Base-by-base conservation (phyloP, 768 basidiomycete species). In the Strobilomyces dryophilus region DNA sequence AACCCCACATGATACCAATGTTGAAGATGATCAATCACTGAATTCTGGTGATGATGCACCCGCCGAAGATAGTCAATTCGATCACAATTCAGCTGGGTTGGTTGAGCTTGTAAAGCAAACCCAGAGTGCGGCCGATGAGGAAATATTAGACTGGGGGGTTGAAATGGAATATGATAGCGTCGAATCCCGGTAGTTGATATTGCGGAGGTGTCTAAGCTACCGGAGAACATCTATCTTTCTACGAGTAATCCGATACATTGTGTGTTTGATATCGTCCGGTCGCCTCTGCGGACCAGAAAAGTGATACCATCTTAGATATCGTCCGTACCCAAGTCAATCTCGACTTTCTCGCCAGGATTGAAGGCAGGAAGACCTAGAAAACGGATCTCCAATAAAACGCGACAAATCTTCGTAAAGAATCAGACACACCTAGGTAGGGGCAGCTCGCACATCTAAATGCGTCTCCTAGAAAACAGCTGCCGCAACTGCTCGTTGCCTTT, bases 311-410 rank as follows among this genome's bases (percentile, higher is more conserved):
- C 46, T 74, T 71, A 95, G 56, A 94, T 81, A 69, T 97, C 93
- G 68, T 95, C 93, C 85, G 89, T 90, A 47, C 79, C 82, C 55
- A 94, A 79, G 65, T 88, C 82, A 55, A 95, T 90, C 76, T 92
- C 87, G 26, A 99, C 93, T 75, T 98, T 95, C 76, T 98, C 93
- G 51, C 97, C 97, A 2, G 97, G 95, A 70, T 95, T 90, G 77
- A 99, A 98, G 12, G 95, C 92, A 43, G 97, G 97, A 27, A 98
- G 80, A 61, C 97, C 95, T 98, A 61, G n/a, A 40, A 29, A 12
- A n/a, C 24, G 24, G 24, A 37, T 29, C 35, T 55, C 44, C 31
- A 26, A 58, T 49, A 59, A 52, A 51, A 39, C 18, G 45, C 55
- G 21, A 56, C 55, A 36, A 55, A 27, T 54, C 26, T 15, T 20